phyloP scores from a whole-genome alignment of 208 protist species.

The Willaertia magna region DNA sequence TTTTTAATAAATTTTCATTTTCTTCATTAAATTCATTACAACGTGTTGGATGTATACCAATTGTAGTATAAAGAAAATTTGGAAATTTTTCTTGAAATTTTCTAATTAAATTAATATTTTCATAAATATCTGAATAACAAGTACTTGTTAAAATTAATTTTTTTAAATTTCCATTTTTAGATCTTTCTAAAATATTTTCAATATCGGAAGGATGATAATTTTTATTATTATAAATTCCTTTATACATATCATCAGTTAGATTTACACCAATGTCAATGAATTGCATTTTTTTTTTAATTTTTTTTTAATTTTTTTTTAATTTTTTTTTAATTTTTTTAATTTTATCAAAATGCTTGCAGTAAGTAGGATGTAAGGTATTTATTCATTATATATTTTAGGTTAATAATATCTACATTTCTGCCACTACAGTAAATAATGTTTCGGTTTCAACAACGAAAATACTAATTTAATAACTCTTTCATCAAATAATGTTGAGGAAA shows the following conservation, averaged over 20 bases:
- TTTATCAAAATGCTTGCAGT: too few relatives aligned
- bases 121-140: conserved; percentile 39
- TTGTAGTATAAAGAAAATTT: conserved; percentile 38
- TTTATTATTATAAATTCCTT: conserved; percentile 49
- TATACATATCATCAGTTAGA: conserved; percentile 58
- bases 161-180: conserved; percentile 40
- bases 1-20: conserved; percentile 8
- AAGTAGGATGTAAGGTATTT: too few relatives aligned
- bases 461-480: too few relatives aligned
- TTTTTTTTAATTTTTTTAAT: too few relatives aligned
- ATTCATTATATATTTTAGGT: too few relatives aligned
- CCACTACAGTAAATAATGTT: too few relatives aligned
- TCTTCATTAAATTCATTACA: conserved; percentile 47
- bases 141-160: conserved; percentile 57
- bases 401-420: too few relatives aligned
- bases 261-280: conserved; percentile 68
- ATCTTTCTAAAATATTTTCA: conserved; percentile 42
- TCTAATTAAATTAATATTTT: conserved; percentile 46
- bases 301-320: too few relatives aligned
- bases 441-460: too few relatives aligned
- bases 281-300: too few relatives aligned
- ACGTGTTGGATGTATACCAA: conserved; percentile 70
- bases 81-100: not conserved
- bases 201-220: conserved; percentile 44
- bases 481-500: too few relatives aligned